Percentiles rank a stretch among this genome's conserved stretches.
Evolutionary conservation across 2,329 filamentous ascomycete genomes (phyloP).

Genomic region (Huntiella savannae): DNA sequence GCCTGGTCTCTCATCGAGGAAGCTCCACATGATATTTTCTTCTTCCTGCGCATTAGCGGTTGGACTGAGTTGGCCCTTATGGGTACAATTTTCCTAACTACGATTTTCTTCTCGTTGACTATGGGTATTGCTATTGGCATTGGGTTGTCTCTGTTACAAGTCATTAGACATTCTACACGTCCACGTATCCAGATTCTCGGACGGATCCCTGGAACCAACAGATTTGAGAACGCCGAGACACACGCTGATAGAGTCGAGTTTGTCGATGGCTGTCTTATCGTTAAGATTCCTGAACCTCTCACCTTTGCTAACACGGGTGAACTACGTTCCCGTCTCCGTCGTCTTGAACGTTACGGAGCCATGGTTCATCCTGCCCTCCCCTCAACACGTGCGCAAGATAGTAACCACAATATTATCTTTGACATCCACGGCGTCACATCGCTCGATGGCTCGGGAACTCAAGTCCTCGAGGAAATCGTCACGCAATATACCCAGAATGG

Average conservation of each 20-base stretch:
- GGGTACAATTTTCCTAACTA: slow-evolving; percentile 74
- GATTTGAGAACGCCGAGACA: slow-evolving; percentile 69
- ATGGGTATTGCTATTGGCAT: slow-evolving; percentile 89
- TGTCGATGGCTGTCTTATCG: slow-evolving; percentile 78
- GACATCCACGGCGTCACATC: slow-evolving; percentile 95
- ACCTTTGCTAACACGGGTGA: slow-evolving; percentile 96
- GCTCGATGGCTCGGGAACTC: slow-evolving; percentile 80
- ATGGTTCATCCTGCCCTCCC: slow-evolving; percentile 75
- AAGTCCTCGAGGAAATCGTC: slow-evolving; percentile 83
- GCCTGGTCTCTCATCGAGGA: slow-evolving; percentile 91
- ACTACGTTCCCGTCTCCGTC: slow-evolving; percentile 61
- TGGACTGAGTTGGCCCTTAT: slow-evolving; percentile 78
- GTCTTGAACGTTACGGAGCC: slow-evolving; percentile 84
- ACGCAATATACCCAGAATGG: slow-evolving; percentile 56
- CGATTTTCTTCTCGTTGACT: slow-evolving; percentile 87
- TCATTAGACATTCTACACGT: slow-evolving; percentile 77
- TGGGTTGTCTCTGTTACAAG: slow-evolving; percentile 70
- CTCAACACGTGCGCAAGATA: slow-evolving; percentile 53
- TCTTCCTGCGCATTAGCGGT: slow-evolving; percentile 71
- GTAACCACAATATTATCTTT: slow-evolving; percentile 85
- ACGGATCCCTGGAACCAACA: slow-evolving; percentile 62
- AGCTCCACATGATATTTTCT: slow-evolving; percentile 75
- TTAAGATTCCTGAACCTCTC: slow-evolving; percentile 91
- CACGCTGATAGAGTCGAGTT: slow-evolving; percentile 62
- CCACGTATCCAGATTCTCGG: slow-evolving; percentile 93